A percentile compares a stretch with the other conserved stretches of the same genome.
Evolutionary conservation across 2,329 filamentous ascomycete species (phyloP).

Genomic region (Helotiales sp.): DNA sequence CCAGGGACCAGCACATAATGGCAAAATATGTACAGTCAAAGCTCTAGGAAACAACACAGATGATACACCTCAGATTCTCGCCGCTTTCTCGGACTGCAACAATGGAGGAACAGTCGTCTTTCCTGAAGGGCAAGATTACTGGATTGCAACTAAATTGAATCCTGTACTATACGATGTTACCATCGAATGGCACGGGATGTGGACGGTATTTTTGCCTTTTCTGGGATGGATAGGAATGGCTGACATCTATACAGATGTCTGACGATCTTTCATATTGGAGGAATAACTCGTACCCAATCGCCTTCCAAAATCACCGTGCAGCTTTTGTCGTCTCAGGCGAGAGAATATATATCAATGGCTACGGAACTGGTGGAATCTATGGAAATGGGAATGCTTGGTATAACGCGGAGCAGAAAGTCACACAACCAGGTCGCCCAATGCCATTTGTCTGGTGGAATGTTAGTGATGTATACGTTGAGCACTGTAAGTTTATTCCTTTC

Average conservation of each 20-base stretch:
- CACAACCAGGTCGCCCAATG: constrained; percentile 53
- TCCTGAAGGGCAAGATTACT: constrained; percentile 49
- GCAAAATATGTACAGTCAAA: constrained; percentile 39
- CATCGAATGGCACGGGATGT: constrained; percentile 53
- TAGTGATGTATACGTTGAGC: constrained; percentile 51
- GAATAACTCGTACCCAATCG: constrained; percentile 51
- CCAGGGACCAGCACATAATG: background rate
- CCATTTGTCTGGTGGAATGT: constrained; percentile 60
- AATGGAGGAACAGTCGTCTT: constrained; percentile 51
- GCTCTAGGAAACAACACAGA: constrained; percentile 43
- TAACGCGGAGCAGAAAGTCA: constrained; percentile 45
- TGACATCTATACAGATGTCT: constrained; percentile 35
- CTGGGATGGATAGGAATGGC: background rate
- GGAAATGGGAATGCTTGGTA: constrained; percentile 58
- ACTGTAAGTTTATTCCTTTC: constrained; percentile 37
- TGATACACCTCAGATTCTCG: constrained; percentile 51
- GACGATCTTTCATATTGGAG: constrained; percentile 55
- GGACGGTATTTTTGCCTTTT: constrained; percentile 41
- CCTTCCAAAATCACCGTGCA: constrained; percentile 56
- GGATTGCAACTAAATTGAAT: constrained; percentile 50
- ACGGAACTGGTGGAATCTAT: constrained; percentile 52
- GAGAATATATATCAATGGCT: constrained; percentile 51
- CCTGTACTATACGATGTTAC: constrained; percentile 48
- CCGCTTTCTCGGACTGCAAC: constrained; percentile 50
- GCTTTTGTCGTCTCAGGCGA: constrained; percentile 52